These are phyloP conservation scores for Exutisphaerella laricina DNA, from an alignment of 2,329 filamentous ascomycete genomes.

Conservation along the genomic window DNA sequence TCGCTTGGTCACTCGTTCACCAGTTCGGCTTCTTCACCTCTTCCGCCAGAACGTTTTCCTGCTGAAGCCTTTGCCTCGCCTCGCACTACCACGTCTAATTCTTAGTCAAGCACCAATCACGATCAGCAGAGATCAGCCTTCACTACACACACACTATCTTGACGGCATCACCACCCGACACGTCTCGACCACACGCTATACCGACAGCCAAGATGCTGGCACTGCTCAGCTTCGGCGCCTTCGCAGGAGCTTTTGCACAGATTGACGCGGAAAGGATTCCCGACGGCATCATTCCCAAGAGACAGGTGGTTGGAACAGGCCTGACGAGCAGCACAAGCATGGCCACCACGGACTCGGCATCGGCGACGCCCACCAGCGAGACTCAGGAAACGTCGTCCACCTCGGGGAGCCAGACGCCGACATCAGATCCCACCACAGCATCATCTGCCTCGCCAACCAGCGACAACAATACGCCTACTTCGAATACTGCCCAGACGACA, in stretches of 20 bases:
- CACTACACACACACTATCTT: background rate
- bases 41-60: too few relatives aligned
- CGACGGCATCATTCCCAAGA: constrained; percentile 31
- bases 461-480: constrained; percentile 12
- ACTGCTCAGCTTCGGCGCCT: constrained; percentile 25
- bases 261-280: constrained; percentile 29
- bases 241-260: constrained; percentile 28
- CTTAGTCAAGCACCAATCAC: constrained; percentile 4
- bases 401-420: constrained; percentile 7
- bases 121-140: constrained; percentile 4
- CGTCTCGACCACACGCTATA: background rate
- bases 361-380: constrained; percentile 14
- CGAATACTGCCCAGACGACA: constrained; percentile 11
- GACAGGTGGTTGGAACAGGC: constrained; percentile 32
- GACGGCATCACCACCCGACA: background rate
- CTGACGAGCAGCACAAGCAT: constrained; percentile 17
- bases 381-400: constrained; percentile 10
- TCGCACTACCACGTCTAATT: constrained; percentile 1
- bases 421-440: constrained; percentile 8
- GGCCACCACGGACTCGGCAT: constrained; percentile 7
- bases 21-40: background rate
- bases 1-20: constrained; percentile 1
- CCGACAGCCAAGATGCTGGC: constrained; percentile 24
- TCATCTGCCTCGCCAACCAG: constrained; percentile 6
- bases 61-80: too few relatives aligned